phyloP scores from a whole-genome alignment of 108 stramenopile species.

The Mayamaea pseudoterrestris region DNA sequence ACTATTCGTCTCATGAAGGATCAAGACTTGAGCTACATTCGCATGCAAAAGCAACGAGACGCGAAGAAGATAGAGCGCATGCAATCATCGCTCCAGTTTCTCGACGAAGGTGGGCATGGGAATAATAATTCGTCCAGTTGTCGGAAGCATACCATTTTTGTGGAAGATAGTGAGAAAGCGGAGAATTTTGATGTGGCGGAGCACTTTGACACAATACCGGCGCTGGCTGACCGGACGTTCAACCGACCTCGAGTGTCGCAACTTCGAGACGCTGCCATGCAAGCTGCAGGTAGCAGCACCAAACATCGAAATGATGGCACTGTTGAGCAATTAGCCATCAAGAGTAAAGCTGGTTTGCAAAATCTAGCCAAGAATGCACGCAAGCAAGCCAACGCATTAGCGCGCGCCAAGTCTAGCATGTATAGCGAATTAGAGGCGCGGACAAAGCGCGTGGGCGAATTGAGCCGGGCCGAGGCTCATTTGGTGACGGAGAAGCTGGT shows the following conservation, averaged over 20 bases:
- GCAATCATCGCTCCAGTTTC: constrained; percentile 67
- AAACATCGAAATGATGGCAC: too few species aligned
- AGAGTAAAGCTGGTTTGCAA: constrained; percentile 22
- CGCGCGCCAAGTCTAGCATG: constrained; percentile 42
- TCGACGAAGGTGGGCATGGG: constrained; percentile 31
- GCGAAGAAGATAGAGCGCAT: constrained; percentile 61
- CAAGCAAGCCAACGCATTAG: constrained; percentile 33
- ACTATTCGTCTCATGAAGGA: constrained; percentile 84
- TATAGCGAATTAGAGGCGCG: constrained; percentile 85
- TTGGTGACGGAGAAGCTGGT: constrained; percentile 76
- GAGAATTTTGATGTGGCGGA: constrained; percentile 72
- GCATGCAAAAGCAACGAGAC: constrained; percentile 70
- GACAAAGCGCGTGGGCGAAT: constrained; percentile 29
- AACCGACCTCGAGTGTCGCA: constrained; percentile 40
- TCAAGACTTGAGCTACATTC: constrained; percentile 91
- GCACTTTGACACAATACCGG: constrained; percentile 86
- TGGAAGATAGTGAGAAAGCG: constrained; percentile 40
- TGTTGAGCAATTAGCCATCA: constrained; percentile 10
- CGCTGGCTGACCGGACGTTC: constrained; percentile 71
- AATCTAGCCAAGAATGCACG: constrained; percentile 25
- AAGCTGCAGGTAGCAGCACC: constrained; percentile 2
- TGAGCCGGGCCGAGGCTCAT: constrained; percentile 60
- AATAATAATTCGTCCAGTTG: constrained; percentile 16
- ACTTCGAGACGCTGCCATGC: constrained; percentile 2
- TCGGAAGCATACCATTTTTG: constrained; percentile 68